A percentile compares a stretch with the other conserved stretches of the same genome.
Evolutionary conservation across 805 yeast genomes (phyloP).

Genomic region (Ogataea glucozyma): DNA sequence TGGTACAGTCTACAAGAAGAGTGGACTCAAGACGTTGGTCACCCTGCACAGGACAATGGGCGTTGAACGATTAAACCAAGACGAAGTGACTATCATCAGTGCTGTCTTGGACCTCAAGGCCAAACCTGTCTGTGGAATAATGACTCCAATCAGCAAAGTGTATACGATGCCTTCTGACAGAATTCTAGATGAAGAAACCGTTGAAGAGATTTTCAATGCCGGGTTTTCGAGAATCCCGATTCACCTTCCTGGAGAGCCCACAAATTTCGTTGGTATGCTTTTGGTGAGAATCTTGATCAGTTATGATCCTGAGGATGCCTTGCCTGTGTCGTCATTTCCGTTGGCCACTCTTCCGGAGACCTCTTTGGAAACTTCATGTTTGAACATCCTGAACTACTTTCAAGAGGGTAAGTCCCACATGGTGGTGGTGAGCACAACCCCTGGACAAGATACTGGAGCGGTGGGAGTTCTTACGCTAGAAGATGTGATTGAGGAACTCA

Average conservation of each 20-base stretch:
- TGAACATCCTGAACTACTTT: slow-evolving; percentile 91
- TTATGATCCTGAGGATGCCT: slow-evolving; percentile 94
- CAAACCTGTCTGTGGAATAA: slow-evolving; percentile 78
- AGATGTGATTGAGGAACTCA: slow-evolving; percentile 96
- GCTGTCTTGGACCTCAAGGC: slow-evolving; percentile 94
- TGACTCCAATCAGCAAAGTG: slow-evolving; percentile 93
- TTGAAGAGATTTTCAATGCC: slow-evolving; percentile 87
- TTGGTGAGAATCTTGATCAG: slow-evolving; percentile 89
- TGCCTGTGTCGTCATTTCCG: slow-evolving; percentile 91
- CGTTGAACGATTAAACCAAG: slow-evolving; percentile 87
- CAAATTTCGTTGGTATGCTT: slow-evolving; percentile 92
- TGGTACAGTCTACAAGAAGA: slow-evolving; percentile 90
- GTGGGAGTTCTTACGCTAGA: slow-evolving; percentile 90
- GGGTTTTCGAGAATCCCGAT: slow-evolving; percentile 96
- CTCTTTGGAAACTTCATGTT: slow-evolving; percentile 84
- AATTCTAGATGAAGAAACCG: slow-evolving; percentile 77
- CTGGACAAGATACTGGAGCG: slow-evolving; percentile 81
- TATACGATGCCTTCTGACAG: slow-evolving; percentile 85
- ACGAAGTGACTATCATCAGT: slow-evolving; percentile 92
- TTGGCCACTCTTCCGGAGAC: slow-evolving; percentile 97
- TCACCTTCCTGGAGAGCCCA: slow-evolving; percentile 84
- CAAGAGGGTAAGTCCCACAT: slow-evolving; percentile 98
- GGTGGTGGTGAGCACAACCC: slow-evolving; percentile 86
- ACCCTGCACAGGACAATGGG: slow-evolving; percentile 94
- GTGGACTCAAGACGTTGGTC: slow-evolving; percentile 90